Percentiles rank a stretch among this genome's conserved stretches.
Conservation (phyloP, 345 rosid genomes). For the Pistacia atlantica region DNA sequence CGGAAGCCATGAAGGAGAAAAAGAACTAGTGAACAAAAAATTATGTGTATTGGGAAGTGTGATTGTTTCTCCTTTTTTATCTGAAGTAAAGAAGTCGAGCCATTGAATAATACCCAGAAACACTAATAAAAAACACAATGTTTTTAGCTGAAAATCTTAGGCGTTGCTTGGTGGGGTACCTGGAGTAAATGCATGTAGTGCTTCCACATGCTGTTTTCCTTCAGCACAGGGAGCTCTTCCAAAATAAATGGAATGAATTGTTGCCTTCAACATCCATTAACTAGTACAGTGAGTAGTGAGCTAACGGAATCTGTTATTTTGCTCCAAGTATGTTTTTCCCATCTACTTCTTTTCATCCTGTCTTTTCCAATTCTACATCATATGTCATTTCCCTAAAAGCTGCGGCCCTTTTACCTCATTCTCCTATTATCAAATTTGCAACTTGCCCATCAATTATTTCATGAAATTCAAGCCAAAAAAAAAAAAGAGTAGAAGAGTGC, state of each 20-base stretch:
- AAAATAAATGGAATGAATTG: conserved; percentile 5
- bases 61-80: neutral
- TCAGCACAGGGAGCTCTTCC: conserved; percentile 12
- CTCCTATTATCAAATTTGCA: neutral
- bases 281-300: neutral
- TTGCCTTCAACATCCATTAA: neutral
- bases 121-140: neutral
- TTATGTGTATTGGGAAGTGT: neutral
- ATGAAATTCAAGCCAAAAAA: neutral
- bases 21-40: neutral
- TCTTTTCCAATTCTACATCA: no score
- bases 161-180: conserved; percentile 16
- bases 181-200: conserved; percentile 24
- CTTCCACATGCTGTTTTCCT: conserved; percentile 22
- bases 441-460: neutral
- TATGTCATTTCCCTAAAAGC: no score
- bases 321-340: neutral
- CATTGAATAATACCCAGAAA: neutral
- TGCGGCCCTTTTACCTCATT: neutral
- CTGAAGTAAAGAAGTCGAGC: neutral
- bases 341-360: neutral
- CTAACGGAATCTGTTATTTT: neutral
- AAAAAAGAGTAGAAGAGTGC: neutral
- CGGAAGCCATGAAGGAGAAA: neutral
- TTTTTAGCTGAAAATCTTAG: neutral